Evolutionary conservation across 1,284 basidiomycete genomes (phyloP).

Genomic region (Apiotrichum laibachii): DNA sequence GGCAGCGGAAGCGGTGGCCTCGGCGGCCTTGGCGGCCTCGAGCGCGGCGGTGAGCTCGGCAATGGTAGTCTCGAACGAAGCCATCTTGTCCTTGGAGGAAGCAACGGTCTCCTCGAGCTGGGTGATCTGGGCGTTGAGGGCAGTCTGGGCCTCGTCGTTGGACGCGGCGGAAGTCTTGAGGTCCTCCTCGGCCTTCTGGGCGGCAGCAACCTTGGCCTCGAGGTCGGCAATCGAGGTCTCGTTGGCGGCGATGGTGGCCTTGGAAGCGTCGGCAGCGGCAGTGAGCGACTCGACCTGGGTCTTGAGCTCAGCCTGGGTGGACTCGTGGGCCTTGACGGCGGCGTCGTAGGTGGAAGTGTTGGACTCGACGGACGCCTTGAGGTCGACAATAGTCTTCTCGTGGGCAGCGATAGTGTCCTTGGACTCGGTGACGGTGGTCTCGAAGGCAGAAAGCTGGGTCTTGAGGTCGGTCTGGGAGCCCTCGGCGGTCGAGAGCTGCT

Average conservation of each 20-base stretch:
- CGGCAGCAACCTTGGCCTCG: constrained; percentile 3
- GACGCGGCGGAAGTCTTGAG: background rate
- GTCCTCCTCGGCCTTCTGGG: background rate
- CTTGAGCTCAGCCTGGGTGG: constrained; percentile 2
- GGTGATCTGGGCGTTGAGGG: constrained; percentile 1
- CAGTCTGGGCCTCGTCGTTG: constrained; percentile 9
- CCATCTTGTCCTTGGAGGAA: background rate
- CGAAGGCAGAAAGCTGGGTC: background rate
- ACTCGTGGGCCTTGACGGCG: constrained; percentile 6
- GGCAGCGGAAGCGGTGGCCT: background rate
- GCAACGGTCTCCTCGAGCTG: constrained; percentile 1
- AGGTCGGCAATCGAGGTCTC: constrained; percentile 4
- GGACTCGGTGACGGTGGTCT: background rate
- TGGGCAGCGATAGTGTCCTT: constrained; percentile 7
- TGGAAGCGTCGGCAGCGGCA: constrained; percentile 1
- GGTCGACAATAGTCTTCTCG: constrained; percentile 22
- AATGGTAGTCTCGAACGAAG: constrained; percentile 1
- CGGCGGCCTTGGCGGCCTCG: constrained; percentile 1
- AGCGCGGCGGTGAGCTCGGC: constrained; percentile 1
- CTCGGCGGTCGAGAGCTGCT: constrained; percentile 1
- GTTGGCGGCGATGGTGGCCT: background rate
- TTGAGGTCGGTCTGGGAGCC: background rate
- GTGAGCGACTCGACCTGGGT: background rate
- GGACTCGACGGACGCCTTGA: constrained; percentile 24
- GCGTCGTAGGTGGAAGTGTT: constrained; percentile 18